Conservation (phyloP, 2,329 filamentous ascomycete species). For the Hirsutella rhossiliensis region DNA sequence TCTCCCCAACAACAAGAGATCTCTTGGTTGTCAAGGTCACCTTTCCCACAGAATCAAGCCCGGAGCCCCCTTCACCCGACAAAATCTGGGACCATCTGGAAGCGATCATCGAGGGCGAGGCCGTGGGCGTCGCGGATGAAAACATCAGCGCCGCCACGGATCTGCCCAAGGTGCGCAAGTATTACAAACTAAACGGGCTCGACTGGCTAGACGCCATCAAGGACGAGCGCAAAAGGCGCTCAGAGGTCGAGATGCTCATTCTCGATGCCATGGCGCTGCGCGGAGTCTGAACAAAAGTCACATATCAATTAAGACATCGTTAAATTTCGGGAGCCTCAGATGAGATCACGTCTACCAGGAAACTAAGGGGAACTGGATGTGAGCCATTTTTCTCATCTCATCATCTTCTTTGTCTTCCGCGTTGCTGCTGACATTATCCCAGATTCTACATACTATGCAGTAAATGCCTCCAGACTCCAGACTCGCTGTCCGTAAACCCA, state of each 20-base stretch:
- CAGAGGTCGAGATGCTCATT: slow-evolving; percentile 55
- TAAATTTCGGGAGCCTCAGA: neutral
- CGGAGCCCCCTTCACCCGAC: slow-evolving; percentile 29
- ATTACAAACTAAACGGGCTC: slow-evolving; percentile 70
- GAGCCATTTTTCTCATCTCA: no score
- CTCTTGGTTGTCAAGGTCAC: slow-evolving; percentile 76
- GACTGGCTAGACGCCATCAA: slow-evolving; percentile 33
- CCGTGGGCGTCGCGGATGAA: slow-evolving; percentile 48
- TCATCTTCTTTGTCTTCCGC: no score
- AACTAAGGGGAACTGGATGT: no score
- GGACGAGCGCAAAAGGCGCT: slow-evolving; percentile 29
- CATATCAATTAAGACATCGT: neutral
- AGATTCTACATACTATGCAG: no score
- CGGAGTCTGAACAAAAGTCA: slow-evolving; percentile 15
- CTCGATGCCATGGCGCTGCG: slow-evolving; percentile 61
- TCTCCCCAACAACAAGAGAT: slow-evolving; percentile 55
- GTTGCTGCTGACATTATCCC: no score
- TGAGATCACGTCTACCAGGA: no score
- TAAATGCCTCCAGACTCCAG: no score
- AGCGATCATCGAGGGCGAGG: slow-evolving; percentile 47
- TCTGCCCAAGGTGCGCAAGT: slow-evolving; percentile 60
- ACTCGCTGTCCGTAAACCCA: no score
- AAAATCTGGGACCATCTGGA: slow-evolving; percentile 47
- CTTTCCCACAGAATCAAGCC: slow-evolving; percentile 29
- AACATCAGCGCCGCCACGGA: slow-evolving; percentile 50